Evolutionary conservation across 345 rosid genomes (phyloP).

Genomic region (Populus pruinosa): DNA sequence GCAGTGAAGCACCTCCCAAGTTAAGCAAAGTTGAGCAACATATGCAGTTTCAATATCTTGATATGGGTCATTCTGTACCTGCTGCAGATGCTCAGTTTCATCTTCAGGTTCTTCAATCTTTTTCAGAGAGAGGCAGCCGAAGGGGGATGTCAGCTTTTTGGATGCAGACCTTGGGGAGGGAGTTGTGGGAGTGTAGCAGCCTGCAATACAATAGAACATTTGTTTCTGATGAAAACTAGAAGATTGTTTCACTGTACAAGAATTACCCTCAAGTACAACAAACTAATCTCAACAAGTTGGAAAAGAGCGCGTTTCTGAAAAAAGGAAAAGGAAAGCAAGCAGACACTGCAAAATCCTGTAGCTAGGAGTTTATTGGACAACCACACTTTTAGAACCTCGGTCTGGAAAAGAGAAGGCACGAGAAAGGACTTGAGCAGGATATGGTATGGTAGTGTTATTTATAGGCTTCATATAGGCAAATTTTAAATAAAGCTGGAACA

Average conservation of each 20-base stretch:
- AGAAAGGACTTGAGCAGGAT: too few species aligned
- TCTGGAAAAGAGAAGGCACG: too few species aligned
- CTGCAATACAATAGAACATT: neutral
- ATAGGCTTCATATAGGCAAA: neutral
- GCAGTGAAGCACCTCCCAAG: constrained; percentile 98
- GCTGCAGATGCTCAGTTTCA: constrained; percentile 59
- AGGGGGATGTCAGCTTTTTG: constrained; percentile 77
- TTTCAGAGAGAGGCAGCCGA: constrained; percentile 79
- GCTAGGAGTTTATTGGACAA: too few species aligned
- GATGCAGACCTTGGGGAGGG: constrained; percentile 82
- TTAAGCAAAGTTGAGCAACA: constrained; percentile 88
- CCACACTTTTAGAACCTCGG: too few species aligned
- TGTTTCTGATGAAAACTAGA: neutral
- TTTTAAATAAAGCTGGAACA: neutral
- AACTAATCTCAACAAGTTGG: too few species aligned
- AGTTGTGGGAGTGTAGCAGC: constrained; percentile 23
- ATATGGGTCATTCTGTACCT: constrained; percentile 41
- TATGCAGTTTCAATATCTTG: constrained; percentile 82
- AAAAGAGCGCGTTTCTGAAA: too few species aligned
- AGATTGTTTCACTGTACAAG: neutral
- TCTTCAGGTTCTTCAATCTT: constrained; percentile 66
- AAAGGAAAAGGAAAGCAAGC: too few species aligned
- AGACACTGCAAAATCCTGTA: too few species aligned
- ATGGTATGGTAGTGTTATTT: neutral
- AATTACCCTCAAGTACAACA: neutral